Percentiles rank a stretch among this genome's conserved stretches.
Evolutionary conservation across 2,329 filamentous ascomycete genomes (phyloP).

Genomic region (Fusarium tanahbumbuense): DNA sequence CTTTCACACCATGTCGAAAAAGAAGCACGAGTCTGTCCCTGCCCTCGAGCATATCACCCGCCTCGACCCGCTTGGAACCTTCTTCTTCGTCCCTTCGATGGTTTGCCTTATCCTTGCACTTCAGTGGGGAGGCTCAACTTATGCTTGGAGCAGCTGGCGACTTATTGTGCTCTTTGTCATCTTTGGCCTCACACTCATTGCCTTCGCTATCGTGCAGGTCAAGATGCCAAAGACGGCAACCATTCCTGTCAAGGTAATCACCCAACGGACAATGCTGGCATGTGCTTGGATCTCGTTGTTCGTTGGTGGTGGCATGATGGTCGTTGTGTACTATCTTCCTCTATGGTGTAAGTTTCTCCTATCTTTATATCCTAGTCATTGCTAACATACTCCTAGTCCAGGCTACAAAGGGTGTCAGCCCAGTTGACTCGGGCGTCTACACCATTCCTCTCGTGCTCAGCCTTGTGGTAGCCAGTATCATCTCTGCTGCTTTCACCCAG

Average conservation of each 20-base stretch:
- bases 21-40: conserved; percentile 46
- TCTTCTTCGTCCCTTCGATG: conserved; percentile 69
- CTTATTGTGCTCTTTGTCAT: conserved; percentile 66
- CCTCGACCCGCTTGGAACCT: conserved; percentile 69
- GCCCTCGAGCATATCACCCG: conserved; percentile 60
- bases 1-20: conserved; percentile 58
- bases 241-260: conserved; percentile 65
- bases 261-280: conserved; percentile 65
- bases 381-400: conserved; percentile 57
- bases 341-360: conserved; percentile 62
- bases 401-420: conserved; percentile 63
- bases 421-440: conserved; percentile 67
- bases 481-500: conserved; percentile 61
- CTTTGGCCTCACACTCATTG: conserved; percentile 59
- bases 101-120: conserved; percentile 71
- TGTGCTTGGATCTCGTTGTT: conserved; percentile 61
- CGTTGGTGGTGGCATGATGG: conserved; percentile 62
- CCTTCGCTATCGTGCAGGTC: conserved; percentile 65
- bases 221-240: conserved; percentile 67
- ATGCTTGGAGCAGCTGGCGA: conserved; percentile 64
- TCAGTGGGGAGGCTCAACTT: conserved; percentile 70
- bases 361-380: not conserved
- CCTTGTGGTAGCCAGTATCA: conserved; percentile 63
- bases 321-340: conserved; percentile 66
- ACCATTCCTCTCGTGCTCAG: conserved; percentile 68